These are phyloP conservation scores for Rubia peregrina DNA, from an alignment of 305 asterid genomes.

Conservation along the genomic window DNA sequence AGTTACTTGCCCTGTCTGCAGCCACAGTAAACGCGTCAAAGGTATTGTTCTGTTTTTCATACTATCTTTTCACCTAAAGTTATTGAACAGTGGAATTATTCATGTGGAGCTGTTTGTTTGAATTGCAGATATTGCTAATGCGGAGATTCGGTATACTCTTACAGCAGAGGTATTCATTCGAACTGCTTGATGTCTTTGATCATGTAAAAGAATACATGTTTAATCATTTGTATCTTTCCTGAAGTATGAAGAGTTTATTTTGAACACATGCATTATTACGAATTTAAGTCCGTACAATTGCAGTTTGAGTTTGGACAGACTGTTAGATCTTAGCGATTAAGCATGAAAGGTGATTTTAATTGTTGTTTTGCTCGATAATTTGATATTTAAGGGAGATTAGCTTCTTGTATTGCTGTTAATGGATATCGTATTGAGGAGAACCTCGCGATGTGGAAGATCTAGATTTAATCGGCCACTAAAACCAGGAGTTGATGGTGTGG, in stretches of 20 bases:
- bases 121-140: slow-evolving; percentile 43
- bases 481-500: background rate
- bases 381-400: background rate
- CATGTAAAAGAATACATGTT: background rate
- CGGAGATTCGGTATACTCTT: slow-evolving; percentile 49
- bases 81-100: background rate
- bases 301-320: background rate
- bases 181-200: background rate
- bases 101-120: slow-evolving; percentile 8
- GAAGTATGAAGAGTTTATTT: background rate
- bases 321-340: too few species aligned
- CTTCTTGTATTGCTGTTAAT: background rate
- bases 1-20: slow-evolving; percentile 56
- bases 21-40: slow-evolving; percentile 39
- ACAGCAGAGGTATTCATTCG: slow-evolving; percentile 58
- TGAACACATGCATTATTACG: background rate
- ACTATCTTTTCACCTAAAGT: background rate
- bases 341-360: too few species aligned
- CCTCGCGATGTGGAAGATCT: background rate
- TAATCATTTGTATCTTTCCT: background rate
- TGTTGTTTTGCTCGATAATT: background rate
- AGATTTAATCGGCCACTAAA: background rate
- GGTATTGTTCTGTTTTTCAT: slow-evolving; percentile 22
- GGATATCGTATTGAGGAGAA: background rate
- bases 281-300: background rate